Base-by-base conservation (phyloP, 2,329 filamentous ascomycete species). In the Alternaria sp. region DNA sequence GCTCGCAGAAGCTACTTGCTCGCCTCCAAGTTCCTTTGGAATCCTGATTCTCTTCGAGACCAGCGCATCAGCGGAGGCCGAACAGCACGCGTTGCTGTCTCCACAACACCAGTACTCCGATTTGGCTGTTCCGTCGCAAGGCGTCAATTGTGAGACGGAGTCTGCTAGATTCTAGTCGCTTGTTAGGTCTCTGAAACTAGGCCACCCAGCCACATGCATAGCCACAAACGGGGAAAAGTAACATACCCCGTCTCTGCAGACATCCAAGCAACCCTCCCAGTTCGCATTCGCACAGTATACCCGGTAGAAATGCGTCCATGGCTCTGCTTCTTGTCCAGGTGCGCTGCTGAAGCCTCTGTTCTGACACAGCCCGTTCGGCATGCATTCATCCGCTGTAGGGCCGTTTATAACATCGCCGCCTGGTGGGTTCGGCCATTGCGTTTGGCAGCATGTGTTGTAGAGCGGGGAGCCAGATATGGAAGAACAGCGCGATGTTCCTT, bases 301-400 rank as follows among this genome's bases (percentile, higher is more conserved):
- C 2, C 63, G 26, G 45, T 61, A 69, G 49, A 54, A 67, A 10
- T 50, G 47, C 4, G 56, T 62, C 54, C 60, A 66, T 9, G 36
- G 36, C 36, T 43, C 46, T 15, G 28, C 30, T 4, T 49, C 26
- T 30, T 30, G 23, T 3, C 54, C 62, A 17, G 23, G 44, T 2
- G 10, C 43, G 6, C 26, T 57, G 30, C 51, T 58, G 7, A 50
- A 50, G 21, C 49, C 36, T n/a, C 58, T 55, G 26, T 69, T 67
- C 32, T 60, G 59, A 23, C 67, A 69, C 13, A 69, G 25, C 10
- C 65, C 67, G 25, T 69, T 69, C 6, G 59, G 57, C n/a, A 69
- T 44, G 32, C 67, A 69, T 52, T 64, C 62, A 52, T 69, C 67
- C 4, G 49, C 26, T 1, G 65, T 56, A 7, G 36, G 50, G 17